Evolutionary conservation across 805 yeast genomes (phyloP).

Genomic region (Candida loeiensis): DNA sequence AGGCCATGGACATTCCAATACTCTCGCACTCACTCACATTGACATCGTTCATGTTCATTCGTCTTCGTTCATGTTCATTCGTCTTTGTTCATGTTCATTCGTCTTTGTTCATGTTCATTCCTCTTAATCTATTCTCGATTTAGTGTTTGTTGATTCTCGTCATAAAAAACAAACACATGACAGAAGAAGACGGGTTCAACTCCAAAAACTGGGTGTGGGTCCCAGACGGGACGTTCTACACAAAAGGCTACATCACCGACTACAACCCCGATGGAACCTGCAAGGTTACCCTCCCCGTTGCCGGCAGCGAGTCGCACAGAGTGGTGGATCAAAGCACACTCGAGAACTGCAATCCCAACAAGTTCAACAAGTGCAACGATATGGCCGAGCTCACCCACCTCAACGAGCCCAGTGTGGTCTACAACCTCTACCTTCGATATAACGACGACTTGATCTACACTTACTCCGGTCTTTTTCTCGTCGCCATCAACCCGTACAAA

Average conservation of each 20-base stretch:
- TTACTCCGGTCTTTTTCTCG: constrained; percentile 90
- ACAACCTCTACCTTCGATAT: constrained; percentile 78
- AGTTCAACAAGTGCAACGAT: constrained; percentile 86
- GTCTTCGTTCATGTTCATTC: no score
- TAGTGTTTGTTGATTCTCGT: neutral
- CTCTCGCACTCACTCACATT: no score
- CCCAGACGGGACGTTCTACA: constrained; percentile 46
- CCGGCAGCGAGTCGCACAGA: constrained; percentile 41
- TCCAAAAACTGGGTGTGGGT: constrained; percentile 76
- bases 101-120: neutral
- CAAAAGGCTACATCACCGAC: constrained; percentile 56
- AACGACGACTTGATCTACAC: constrained; percentile 80
- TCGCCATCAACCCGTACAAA: constrained; percentile 91
- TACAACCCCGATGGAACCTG: constrained; percentile 33
- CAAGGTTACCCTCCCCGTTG: constrained; percentile 34
- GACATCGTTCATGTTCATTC: no score
- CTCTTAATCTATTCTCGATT: neutral
- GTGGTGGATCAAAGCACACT: constrained; percentile 41
- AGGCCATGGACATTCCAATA: no score
- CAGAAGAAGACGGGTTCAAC: constrained; percentile 31
- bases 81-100: neutral
- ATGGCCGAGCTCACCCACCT: constrained; percentile 94
- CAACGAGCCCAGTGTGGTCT: constrained; percentile 93
- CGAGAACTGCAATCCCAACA: constrained; percentile 79
- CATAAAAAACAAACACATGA: constrained; percentile 10